Evolutionary conservation across 495 filamentous ascomycete genomes (phyloP).

Genomic region (Hypoxylon rickii): DNA sequence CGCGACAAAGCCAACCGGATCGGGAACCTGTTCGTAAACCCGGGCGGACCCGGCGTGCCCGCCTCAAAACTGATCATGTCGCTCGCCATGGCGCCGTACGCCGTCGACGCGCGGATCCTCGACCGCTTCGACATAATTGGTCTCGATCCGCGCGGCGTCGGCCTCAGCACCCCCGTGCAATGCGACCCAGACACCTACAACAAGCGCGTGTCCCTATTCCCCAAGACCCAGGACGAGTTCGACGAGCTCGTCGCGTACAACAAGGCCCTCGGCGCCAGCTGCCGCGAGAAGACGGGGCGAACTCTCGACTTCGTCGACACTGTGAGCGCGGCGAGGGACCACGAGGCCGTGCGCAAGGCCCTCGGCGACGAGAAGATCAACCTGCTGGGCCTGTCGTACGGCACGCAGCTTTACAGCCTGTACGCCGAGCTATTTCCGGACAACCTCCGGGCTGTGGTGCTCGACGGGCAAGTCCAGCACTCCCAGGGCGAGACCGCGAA

Average conservation of each 20-base stretch:
- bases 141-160: slow-evolving; percentile 41
- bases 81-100: neutral
- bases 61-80: slow-evolving; percentile 23
- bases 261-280: slow-evolving; percentile 44
- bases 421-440: slow-evolving; percentile 43
- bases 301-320: slow-evolving; percentile 47
- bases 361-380: slow-evolving; percentile 40
- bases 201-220: slow-evolving; percentile 38
- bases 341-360: slow-evolving; percentile 49
- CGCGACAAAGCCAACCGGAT: slow-evolving; percentile 33
- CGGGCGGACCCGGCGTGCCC: slow-evolving; percentile 43
- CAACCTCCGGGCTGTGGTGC: slow-evolving; percentile 33
- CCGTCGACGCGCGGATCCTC: slow-evolving; percentile 31
- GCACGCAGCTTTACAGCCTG: slow-evolving; percentile 56
- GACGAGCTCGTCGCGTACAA: slow-evolving; percentile 39
- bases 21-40: slow-evolving; percentile 46
- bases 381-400: slow-evolving; percentile 57
- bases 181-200: slow-evolving; percentile 45
- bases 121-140: slow-evolving; percentile 40
- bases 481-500: slow-evolving; percentile 39
- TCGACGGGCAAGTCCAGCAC: slow-evolving; percentile 43
- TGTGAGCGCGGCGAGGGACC: slow-evolving; percentile 45
- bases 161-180: slow-evolving; percentile 43
- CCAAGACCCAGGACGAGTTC: slow-evolving; percentile 38
- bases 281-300: slow-evolving; percentile 41